phyloP scores from a whole-genome alignment of 2,329 filamentous ascomycete genomes.

The Colletotrichum abscissum region DNA sequence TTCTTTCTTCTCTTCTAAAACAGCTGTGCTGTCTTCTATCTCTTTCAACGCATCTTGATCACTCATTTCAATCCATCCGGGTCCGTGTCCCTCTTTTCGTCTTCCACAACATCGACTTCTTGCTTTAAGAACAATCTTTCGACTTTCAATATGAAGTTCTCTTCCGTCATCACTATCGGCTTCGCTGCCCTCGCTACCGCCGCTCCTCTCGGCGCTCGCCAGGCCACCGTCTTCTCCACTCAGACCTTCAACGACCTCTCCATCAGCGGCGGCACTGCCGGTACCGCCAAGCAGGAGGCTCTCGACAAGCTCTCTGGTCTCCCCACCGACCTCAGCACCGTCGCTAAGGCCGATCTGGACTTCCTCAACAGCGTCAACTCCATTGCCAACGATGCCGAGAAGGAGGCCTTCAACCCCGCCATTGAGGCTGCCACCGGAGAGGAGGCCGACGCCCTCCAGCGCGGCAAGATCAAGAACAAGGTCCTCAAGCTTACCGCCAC shows the following conservation, averaged over 20 bases:
- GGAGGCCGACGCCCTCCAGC: conserved; percentile 60
- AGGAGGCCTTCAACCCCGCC: conserved; percentile 63
- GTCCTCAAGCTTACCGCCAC: conserved; percentile 67
- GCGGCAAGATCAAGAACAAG: conserved; percentile 71
- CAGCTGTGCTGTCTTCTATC: conserved; percentile 35
- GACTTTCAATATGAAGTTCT: conserved; percentile 48
- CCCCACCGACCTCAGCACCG: conserved; percentile 53
- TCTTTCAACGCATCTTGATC: conserved; percentile 34
- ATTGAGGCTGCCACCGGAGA: conserved; percentile 59
- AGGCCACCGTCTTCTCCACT: conserved; percentile 44
- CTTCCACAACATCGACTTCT: background rate
- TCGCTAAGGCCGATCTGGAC: conserved; percentile 58
- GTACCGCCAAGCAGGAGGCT: conserved; percentile 56
- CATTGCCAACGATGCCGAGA: conserved; percentile 65
- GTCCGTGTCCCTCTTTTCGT: conserved; percentile 33
- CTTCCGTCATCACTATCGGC: conserved; percentile 41
- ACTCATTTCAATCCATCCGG: conserved; percentile 27
- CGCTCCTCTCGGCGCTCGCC: conserved; percentile 42
- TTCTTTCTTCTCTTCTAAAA: conserved; percentile 27
- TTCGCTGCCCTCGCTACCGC: conserved; percentile 43
- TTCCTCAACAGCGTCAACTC: conserved; percentile 62
- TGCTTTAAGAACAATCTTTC: background rate
- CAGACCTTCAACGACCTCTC: conserved; percentile 57
- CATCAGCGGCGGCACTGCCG: conserved; percentile 58
- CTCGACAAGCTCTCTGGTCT: conserved; percentile 51